A percentile compares a stretch with the other conserved stretches of the same genome.
phyloP scores from a whole-genome alignment of 257 asterid genomes.

The Agastache rugosa region DNA sequence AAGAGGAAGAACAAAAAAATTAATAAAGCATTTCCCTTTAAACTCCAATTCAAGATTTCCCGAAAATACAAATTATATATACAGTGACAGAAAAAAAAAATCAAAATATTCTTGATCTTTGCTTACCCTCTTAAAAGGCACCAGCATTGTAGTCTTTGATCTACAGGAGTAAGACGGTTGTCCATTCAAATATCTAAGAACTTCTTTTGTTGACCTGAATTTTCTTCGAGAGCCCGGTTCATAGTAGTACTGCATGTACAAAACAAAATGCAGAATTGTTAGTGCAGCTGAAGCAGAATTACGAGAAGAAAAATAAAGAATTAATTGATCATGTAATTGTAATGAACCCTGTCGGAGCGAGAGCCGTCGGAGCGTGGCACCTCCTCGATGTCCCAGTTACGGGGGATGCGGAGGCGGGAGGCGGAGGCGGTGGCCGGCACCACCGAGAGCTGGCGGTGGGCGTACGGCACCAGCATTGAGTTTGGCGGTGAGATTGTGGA shows the following conservation, averaged over 20 bases:
- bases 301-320: neutral
- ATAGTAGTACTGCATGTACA: constrained; percentile 65
- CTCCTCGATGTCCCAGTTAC: constrained; percentile 65
- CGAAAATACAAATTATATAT: neutral
- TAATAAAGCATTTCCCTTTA: neutral
- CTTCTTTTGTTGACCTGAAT: constrained; percentile 67
- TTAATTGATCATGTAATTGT: neutral
- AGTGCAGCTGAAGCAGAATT: neutral
- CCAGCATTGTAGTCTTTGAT: neutral
- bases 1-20: neutral
- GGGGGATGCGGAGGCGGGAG: constrained; percentile 48
- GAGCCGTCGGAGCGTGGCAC: constrained; percentile 61
- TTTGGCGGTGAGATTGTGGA: constrained; percentile 39
- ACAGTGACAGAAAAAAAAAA: neutral
- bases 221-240: constrained; percentile 78
- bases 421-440: constrained; percentile 23
- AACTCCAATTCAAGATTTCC: neutral
- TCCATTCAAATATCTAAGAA: constrained; percentile 59
- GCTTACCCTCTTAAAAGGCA: constrained; percentile 19
- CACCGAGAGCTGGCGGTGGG: constrained; percentile 45
- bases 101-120: neutral
- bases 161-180: constrained; percentile 32
- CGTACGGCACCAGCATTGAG: constrained; percentile 47
- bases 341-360: constrained; percentile 62
- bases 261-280: neutral